Conservation (phyloP, 1,284 basidiomycete species). For the Fomitopsis betulina region DNA sequence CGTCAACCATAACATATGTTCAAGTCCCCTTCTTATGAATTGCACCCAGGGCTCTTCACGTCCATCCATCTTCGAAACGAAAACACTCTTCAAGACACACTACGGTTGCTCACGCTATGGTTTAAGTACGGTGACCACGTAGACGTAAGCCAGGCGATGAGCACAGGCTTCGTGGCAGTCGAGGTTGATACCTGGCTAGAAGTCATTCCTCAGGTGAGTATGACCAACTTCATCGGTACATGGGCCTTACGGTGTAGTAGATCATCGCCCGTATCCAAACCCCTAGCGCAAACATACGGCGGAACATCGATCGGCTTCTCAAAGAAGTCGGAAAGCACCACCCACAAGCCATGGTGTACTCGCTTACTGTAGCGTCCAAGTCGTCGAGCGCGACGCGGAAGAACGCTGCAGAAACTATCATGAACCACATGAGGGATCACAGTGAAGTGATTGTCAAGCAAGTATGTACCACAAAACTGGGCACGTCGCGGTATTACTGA, state of each 20-base stretch:
- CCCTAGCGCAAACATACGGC: conserved; percentile 82
- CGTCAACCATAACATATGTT: conserved; percentile 8
- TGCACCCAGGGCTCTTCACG: conserved; percentile 79
- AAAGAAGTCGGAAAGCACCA: conserved; percentile 95
- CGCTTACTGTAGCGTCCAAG: conserved; percentile 97
- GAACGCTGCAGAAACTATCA: conserved; percentile 84
- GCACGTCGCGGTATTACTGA: not conserved
- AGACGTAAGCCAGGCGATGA: conserved; percentile 89
- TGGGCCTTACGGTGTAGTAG: conserved; percentile 35
- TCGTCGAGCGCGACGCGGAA: conserved; percentile 85
- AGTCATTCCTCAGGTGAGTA: conserved; percentile 88
- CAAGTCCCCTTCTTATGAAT: not conserved
- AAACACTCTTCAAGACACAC: conserved; percentile 93
- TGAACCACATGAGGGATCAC: conserved; percentile 94
- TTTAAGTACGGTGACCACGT: conserved; percentile 96
- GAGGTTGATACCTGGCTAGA: conserved; percentile 99
- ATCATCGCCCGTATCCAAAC: conserved; percentile 99
- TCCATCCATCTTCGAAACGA: conserved; percentile 86
- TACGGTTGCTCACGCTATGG: conserved; percentile 94
- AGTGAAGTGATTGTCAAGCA: conserved; percentile 88
- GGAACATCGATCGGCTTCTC: conserved; percentile 88
- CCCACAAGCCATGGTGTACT: conserved; percentile 96
- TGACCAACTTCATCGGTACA: not conserved
- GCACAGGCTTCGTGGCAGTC: conserved; percentile 83
- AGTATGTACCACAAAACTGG: conserved; percentile 31